Percentiles rank a stretch among this genome's conserved stretches.
phyloP scores from a whole-genome alignment of 306 rosid genomes.

The Cucurbita moschata region DNA sequence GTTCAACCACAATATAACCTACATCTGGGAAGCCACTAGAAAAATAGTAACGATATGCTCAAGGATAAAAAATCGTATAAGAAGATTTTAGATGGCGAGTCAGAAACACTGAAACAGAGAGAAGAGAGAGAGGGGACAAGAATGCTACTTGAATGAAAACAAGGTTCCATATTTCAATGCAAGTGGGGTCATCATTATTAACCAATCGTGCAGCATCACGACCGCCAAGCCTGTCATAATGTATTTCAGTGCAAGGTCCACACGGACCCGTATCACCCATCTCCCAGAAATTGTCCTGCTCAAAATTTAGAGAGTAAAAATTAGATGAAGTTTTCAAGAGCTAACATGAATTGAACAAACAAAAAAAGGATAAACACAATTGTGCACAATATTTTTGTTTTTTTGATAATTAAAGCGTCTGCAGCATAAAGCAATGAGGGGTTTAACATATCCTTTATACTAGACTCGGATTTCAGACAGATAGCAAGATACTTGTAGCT shows the following conservation, averaged over 20 bases:
- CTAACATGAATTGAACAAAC: neutral
- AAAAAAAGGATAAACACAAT: neutral
- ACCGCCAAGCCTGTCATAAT: conserved; percentile 82
- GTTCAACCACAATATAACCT: neutral
- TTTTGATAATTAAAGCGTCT: neutral
- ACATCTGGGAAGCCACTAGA: neutral
- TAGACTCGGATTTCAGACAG: neutral
- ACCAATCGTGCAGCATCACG: conserved; percentile 93
- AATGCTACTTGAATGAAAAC: conserved; percentile 87
- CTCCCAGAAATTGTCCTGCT: conserved; percentile 97
- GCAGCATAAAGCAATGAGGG: neutral
- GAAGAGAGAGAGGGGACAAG: neutral
- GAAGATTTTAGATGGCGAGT: neutral
- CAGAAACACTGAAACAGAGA: neutral
- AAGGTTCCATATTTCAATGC: conserved; percentile 95
- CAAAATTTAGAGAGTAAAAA: conserved; percentile 9
- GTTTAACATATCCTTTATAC: neutral
- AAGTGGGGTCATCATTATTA: conserved; percentile 85
- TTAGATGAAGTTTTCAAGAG: conserved; percentile 4
- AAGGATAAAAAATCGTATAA: neutral
- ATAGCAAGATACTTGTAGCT: neutral
- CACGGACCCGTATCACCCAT: conserved; percentile 99
- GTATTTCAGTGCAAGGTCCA: conserved; percentile 97
- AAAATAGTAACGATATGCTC: neutral
- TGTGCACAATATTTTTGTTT: neutral